These are phyloP conservation scores for Acidiella bohemica DNA, from an alignment of 495 filamentous ascomycete species.

Conservation along the genomic window DNA sequence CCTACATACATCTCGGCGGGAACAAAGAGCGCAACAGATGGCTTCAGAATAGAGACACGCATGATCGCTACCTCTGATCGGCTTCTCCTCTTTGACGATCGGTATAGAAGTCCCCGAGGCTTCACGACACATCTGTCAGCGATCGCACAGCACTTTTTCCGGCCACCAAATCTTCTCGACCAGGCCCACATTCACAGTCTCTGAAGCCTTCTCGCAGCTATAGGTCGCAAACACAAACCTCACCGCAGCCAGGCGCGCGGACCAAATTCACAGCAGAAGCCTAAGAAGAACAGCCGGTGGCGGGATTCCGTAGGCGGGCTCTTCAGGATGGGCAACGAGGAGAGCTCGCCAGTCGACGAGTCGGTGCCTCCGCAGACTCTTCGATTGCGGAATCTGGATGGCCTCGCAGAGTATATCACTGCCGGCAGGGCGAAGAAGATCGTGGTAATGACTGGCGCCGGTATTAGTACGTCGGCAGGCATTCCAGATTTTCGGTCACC, in stretches of 20 bases:
- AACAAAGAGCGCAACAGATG: too few species aligned
- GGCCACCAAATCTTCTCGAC: not conserved
- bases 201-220: slow-evolving; percentile 6
- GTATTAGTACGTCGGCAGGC: slow-evolving; percentile 26
- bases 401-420: slow-evolving; percentile 62
- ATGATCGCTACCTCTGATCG: too few species aligned
- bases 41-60: too few species aligned
- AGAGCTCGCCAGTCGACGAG: slow-evolving; percentile 48
- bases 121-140: too few species aligned
- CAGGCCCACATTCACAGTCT: not conserved
- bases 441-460: slow-evolving; percentile 50
- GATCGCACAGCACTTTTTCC: too few species aligned
- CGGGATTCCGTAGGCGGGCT: slow-evolving; percentile 5
- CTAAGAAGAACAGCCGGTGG: slow-evolving; percentile 5
- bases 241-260: slow-evolving; percentile 21
- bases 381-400: slow-evolving; percentile 50
- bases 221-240: slow-evolving; percentile 29
- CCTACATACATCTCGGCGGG: too few species aligned
- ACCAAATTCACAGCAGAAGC: slow-evolving; percentile 19
- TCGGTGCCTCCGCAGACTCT: slow-evolving; percentile 51
- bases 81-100: too few species aligned
- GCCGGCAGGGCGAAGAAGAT: slow-evolving; percentile 51
- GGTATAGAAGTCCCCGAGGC: too few species aligned
- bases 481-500: slow-evolving; percentile 68
- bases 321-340: slow-evolving; percentile 55